Conservation (phyloP, 148 eudicot genomes). For the Dysphania ambrosioides region DNA sequence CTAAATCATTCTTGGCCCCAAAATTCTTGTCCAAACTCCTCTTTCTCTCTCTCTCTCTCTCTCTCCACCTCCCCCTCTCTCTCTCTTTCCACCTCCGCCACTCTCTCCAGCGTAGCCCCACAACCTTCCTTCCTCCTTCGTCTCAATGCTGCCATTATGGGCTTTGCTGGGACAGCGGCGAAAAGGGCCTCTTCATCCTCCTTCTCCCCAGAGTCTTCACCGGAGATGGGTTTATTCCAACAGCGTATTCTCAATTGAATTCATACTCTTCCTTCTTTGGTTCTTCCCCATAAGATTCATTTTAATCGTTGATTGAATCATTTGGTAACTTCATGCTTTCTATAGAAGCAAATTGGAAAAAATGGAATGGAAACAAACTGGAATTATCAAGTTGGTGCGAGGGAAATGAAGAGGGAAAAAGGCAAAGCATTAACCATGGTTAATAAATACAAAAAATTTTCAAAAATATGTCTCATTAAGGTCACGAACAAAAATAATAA, state of each 20-base stretch:
- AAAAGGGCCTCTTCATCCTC: constrained; percentile 76
- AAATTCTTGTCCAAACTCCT: constrained; percentile 69
- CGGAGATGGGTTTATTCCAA: constrained; percentile 62
- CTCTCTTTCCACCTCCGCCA: constrained; percentile 34
- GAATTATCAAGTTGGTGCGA: no score
- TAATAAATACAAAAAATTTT: no score
- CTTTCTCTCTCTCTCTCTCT: constrained; percentile 11
- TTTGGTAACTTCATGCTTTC: background rate
- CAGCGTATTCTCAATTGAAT: constrained; percentile 22
- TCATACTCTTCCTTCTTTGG: background rate
- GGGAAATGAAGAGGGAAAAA: no score
- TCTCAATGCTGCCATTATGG: constrained; percentile 74
- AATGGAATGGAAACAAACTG: no score
- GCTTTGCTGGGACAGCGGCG: constrained; percentile 99
- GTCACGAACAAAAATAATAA: no score
- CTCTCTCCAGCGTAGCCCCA: constrained; percentile 29
- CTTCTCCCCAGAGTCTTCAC: constrained; percentile 60
- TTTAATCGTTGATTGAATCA: background rate
- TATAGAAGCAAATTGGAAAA: background rate
- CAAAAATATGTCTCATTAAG: no score
- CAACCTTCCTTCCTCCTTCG: constrained; percentile 41
- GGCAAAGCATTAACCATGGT: no score
- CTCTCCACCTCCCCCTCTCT: no score
- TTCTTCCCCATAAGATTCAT: no score
- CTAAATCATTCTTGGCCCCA: constrained; percentile 71